Base-by-base conservation (phyloP, 495 filamentous ascomycete species). In the Aeminium ludgeri region DNA sequence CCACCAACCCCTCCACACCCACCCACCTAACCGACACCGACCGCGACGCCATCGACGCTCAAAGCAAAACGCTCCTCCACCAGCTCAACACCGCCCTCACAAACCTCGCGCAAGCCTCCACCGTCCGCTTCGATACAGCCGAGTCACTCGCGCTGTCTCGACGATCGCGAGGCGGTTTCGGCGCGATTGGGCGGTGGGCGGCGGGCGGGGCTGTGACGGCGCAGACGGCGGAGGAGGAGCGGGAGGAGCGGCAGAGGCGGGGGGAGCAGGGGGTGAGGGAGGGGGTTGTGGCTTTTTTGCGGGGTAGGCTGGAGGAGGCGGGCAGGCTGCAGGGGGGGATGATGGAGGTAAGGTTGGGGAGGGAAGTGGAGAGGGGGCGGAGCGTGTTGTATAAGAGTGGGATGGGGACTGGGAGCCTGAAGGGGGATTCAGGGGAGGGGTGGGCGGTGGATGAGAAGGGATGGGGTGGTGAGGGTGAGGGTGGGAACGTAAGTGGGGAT, bases 341-440 rank as follows among this genome's bases (percentile, higher is more conserved):
- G 82, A 91, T 96, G 64, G 89, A 93, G 61, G 80, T 79, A 54
- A 60, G 89, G 52, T 59, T 96, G 44, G 72, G 73, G 55, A 63
- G 91, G 43, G 82, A 86, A 54, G 65, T 85, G 53, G 91, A 96
- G 65, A 84, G 77, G 69, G 85, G 77, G 57, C 84, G 80, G 63
- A 89, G 81, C 58, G 70, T 87, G 35, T 59, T 94, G 44, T 80
- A 85, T 44, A 89, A 82, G 54, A 39, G 36, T 11, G 7, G 8
- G 10, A 8, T 7, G 8, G 34, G 15, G 3, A 39, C 20, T 3
- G 15, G 12, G n/a, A 39, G 30, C 15, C 15, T 25, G 3, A 15
- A 19, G 10, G 10, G 7, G 13, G 16, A 18, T 10, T 19, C 34
- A 6, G n/a, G n/a, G n/a, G n/a, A n/a, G n/a, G n/a, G n/a, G n/a